These are phyloP conservation scores for Penicillium angulare DNA, from an alignment of 495 filamentous ascomycete species.

Conservation along the genomic window DNA sequence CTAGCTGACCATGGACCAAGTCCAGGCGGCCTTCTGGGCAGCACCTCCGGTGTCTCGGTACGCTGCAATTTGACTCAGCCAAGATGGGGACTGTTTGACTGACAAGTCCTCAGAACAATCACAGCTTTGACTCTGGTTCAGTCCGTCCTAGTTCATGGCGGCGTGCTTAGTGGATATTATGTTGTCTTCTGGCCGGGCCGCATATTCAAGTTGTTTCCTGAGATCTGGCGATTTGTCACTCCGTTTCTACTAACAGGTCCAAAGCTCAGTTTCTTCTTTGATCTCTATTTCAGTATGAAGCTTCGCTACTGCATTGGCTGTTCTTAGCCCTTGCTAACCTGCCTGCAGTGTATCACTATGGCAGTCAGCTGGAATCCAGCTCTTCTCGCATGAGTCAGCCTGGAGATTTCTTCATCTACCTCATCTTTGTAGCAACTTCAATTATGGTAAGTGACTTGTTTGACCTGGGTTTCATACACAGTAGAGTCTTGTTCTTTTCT, in stretches of 20 bases:
- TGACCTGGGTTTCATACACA: slow-evolving; percentile 4
- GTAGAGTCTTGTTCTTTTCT: slow-evolving; percentile 14
- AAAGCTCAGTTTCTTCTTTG: slow-evolving; percentile 65
- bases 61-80: not conserved
- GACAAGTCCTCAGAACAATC: slow-evolving; percentile 57
- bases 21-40: slow-evolving; percentile 55
- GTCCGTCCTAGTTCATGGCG: slow-evolving; percentile 61
- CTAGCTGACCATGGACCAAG: slow-evolving; percentile 46
- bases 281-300: slow-evolving; percentile 76
- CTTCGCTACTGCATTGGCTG: slow-evolving; percentile 11
- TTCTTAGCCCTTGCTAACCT: slow-evolving; percentile 25
- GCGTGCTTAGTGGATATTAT: slow-evolving; percentile 50
- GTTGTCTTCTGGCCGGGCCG: slow-evolving; percentile 56
- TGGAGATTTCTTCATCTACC: slow-evolving; percentile 68
- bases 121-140: slow-evolving; percentile 63
- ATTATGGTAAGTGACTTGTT: slow-evolving; percentile 59
- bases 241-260: slow-evolving; percentile 70
- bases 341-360: slow-evolving; percentile 61
- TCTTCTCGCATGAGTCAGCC: slow-evolving; percentile 59
- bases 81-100: slow-evolving; percentile 9
- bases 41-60: slow-evolving; percentile 72
- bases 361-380: slow-evolving; percentile 57
- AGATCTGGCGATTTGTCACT: slow-evolving; percentile 67
- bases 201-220: slow-evolving; percentile 63
- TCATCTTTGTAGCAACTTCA: slow-evolving; percentile 56